These are phyloP conservation scores for Capsicum baccatum DNA, from an alignment of 257 asterid genomes.

Conservation along the genomic window DNA sequence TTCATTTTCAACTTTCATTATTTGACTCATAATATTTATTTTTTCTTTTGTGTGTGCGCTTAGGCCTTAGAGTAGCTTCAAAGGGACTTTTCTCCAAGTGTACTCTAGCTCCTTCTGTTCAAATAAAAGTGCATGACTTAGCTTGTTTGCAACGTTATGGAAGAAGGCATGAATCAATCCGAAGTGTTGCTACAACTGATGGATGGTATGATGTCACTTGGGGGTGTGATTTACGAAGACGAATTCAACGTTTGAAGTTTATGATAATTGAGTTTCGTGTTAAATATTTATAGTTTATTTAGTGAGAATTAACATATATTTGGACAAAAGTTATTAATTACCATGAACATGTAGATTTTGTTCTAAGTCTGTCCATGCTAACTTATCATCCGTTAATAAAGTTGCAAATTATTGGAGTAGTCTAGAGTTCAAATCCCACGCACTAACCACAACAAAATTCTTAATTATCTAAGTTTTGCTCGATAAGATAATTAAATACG, in stretches of 20 bases:
- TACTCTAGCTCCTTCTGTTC: background rate
- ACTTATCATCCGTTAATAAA: background rate
- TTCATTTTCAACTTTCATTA: background rate
- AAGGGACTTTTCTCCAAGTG: constrained; percentile 27
- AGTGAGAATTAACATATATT: background rate
- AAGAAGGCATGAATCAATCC: background rate
- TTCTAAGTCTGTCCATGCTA: background rate
- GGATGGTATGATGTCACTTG: background rate
- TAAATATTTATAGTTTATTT: background rate
- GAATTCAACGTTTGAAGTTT: background rate
- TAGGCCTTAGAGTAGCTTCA: constrained; percentile 36
- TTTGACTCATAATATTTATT: background rate
- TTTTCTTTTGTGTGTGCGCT: background rate
- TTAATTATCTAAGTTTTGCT: background rate
- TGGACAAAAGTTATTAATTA: background rate
- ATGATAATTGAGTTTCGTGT: no score
- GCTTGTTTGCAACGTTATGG: constrained; percentile 16
- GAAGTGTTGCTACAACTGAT: background rate
- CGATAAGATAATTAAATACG: background rate
- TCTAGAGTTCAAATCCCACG: background rate
- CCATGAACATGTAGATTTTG: background rate
- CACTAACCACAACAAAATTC: background rate
- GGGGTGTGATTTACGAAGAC: no score
- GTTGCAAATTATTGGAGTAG: background rate
- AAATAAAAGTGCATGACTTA: background rate